phyloP scores from a whole-genome alignment of 2,329 filamentous ascomycete species.

The Dactylellina parvicollis region DNA sequence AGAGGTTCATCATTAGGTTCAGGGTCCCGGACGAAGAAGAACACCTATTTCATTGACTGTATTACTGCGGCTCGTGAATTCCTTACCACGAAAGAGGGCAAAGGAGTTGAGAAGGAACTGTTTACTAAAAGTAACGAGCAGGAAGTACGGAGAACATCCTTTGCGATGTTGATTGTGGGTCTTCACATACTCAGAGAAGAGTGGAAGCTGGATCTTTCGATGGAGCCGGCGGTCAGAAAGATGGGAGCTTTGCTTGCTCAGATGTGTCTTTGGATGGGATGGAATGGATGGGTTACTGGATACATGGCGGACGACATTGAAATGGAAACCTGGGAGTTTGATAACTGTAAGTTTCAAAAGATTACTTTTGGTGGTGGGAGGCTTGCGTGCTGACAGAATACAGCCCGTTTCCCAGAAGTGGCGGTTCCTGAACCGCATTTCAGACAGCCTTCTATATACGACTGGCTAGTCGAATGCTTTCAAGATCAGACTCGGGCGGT shows the following conservation, averaged over 20 bases:
- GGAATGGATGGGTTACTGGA: conserved; percentile 71
- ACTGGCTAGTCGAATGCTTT: conserved; percentile 65
- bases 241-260: conserved; percentile 82
- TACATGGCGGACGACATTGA: conserved; percentile 71
- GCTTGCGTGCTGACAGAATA: conserved; percentile 21
- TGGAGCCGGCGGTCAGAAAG: conserved; percentile 65
- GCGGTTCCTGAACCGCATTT: conserved; percentile 66
- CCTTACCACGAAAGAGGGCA: conserved; percentile 69
- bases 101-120: conserved; percentile 70
- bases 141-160: conserved; percentile 66
- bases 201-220: conserved; percentile 77
- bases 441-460: conserved; percentile 69
- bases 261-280: conserved; percentile 82
- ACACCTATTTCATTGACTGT: conserved; percentile 64
- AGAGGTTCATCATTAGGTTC: conserved; percentile 24
- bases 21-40: conserved; percentile 56
- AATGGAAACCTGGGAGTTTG: conserved; percentile 68
- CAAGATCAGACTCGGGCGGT: conserved; percentile 56
- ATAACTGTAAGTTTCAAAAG: conserved; percentile 62
- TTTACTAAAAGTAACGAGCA: conserved; percentile 72
- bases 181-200: conserved; percentile 92
- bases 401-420: conserved; percentile 62
- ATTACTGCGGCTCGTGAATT: conserved; percentile 73
- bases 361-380: background rate
- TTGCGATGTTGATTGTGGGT: conserved; percentile 75